Conservation (phyloP, 1,284 basidiomycete genomes). For the Naganishia sp. region DNA sequence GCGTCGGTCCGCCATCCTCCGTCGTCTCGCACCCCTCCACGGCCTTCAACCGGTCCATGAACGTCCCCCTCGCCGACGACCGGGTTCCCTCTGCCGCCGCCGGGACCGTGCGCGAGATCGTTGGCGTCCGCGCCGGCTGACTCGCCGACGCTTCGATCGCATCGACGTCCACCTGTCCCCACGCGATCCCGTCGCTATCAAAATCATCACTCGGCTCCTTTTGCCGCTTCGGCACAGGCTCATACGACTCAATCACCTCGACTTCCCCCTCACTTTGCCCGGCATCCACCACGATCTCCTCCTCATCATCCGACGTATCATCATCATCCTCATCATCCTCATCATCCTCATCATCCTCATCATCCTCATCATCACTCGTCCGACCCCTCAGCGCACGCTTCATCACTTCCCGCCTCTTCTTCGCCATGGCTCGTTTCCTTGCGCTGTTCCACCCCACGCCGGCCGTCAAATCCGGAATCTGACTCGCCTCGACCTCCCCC, state of each 20-base stretch:
- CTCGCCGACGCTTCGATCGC: constrained; percentile 18
- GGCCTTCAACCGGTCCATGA: constrained; percentile 15
- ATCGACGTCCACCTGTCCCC: constrained; percentile 19
- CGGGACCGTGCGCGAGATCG: no score
- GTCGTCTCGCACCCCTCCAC: background rate
- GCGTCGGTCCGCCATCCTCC: background rate
- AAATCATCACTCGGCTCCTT: constrained; percentile 11
- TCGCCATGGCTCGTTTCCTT: constrained; percentile 16
- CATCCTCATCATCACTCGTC: background rate
- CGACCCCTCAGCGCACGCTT: background rate
- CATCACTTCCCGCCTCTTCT: constrained; percentile 12
- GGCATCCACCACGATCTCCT: background rate
- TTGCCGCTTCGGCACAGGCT: background rate
- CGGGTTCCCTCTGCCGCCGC: background rate
- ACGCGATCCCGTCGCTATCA: constrained; percentile 12
- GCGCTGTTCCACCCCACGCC: constrained; percentile 15
- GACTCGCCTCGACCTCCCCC: background rate
- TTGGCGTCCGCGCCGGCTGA: constrained; percentile 2
- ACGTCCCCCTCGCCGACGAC: background rate
- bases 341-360: constrained; percentile 7
- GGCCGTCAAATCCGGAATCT: constrained; percentile 11
- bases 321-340: no score
- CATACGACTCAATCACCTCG: constrained; percentile 15
- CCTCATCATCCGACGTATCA: background rate
- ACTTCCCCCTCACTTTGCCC: background rate